These are phyloP conservation scores for Lichtheimia ornata DNA, from an alignment of 371 early-diverging fungal species.

Conservation along the genomic window DNA sequence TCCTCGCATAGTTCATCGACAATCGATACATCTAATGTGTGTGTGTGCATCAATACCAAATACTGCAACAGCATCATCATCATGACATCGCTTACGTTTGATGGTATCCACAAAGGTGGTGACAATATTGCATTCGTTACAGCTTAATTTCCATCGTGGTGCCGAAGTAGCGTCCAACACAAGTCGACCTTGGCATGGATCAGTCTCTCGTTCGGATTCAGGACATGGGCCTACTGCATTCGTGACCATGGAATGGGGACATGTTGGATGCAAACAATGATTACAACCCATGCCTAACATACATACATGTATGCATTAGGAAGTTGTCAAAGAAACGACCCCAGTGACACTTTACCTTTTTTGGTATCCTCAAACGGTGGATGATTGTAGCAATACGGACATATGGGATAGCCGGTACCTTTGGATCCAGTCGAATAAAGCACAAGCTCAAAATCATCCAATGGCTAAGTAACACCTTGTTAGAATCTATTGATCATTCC, in stretches of 20 bases:
- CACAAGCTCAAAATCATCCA: conserved; percentile 58
- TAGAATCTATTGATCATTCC: background rate
- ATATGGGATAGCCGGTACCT: conserved; percentile 54
- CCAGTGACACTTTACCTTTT: conserved; percentile 22
- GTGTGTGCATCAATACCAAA: no score
- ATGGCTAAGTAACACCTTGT: conserved; percentile 25
- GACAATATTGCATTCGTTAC: conserved; percentile 54
- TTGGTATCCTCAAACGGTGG: conserved; percentile 56
- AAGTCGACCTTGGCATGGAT: conserved; percentile 44
- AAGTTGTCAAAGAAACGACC: background rate
- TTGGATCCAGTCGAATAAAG: conserved; percentile 55
- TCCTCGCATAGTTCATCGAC: conserved; percentile 40
- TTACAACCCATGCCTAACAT: conserved; percentile 48
- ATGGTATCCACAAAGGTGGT: conserved; percentile 47
- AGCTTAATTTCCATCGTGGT: conserved; percentile 55
- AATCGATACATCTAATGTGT: conserved; percentile 28
- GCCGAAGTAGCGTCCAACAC: conserved; percentile 57
- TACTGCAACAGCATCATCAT: no score
- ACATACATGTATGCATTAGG: background rate
- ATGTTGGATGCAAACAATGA: conserved; percentile 54
- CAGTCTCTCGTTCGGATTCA: conserved; percentile 32
- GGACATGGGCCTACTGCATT: conserved; percentile 53
- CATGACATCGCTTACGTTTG: conserved; percentile 25
- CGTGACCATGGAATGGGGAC: conserved; percentile 48
- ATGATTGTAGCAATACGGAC: conserved; percentile 57